A percentile compares a stretch with the other conserved stretches of the same genome.
phyloP scores from a whole-genome alignment of 108 stramenopile species.

The Cyclotella kingstonii region DNA sequence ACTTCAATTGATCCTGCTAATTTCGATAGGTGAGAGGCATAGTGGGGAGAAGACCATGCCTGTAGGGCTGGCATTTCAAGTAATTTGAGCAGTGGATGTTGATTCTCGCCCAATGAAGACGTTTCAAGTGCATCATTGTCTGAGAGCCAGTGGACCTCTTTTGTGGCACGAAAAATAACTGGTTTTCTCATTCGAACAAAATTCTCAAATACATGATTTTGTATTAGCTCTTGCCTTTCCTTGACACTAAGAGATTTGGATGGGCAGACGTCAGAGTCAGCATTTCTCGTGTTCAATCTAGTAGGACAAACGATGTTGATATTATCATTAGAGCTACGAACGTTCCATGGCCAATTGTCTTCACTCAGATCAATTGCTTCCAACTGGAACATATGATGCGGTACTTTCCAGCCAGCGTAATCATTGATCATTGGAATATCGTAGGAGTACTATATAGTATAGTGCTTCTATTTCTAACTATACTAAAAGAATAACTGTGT shows the following conservation, averaged over 20 bases:
- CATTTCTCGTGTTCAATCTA: too few species aligned
- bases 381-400: slow-evolving; percentile 12
- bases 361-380: slow-evolving; percentile 10
- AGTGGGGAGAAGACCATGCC: not conserved
- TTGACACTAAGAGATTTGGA: too few species aligned
- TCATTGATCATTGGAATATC: slow-evolving; percentile 4
- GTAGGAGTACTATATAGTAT: not conserved
- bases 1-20: not conserved
- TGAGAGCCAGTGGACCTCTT: not conserved
- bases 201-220: not conserved
- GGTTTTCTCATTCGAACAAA: not conserved
- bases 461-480: not conserved
- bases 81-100: not conserved
- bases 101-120: not conserved
- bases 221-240: slow-evolving; percentile 45
- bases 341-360: not conserved
- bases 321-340: too few species aligned
- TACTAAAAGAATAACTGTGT: too few species aligned
- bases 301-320: too few species aligned
- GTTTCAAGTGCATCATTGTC: not conserved
- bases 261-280: too few species aligned
- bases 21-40: not conserved
- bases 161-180: not conserved
- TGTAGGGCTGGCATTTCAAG: slow-evolving; percentile 16
- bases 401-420: slow-evolving; percentile 42